phyloP scores from a whole-genome alignment of 2,329 filamentous ascomycete species.

The Talaromyces pinophilus region DNA sequence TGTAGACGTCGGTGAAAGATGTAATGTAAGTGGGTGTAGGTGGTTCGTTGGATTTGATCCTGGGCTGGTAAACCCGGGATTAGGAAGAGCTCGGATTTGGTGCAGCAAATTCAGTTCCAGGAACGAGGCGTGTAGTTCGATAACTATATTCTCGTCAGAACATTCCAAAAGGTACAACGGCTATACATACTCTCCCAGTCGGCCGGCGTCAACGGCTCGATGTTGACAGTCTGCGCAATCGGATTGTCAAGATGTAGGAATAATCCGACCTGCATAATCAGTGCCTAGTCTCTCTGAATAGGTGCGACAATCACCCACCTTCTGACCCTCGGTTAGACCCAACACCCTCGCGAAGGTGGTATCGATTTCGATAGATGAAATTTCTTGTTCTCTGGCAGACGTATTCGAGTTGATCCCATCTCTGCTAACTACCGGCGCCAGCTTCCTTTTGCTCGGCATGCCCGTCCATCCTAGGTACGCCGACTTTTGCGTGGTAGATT shows the following conservation, averaged over 20 bases:
- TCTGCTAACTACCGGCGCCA: constrained; percentile 70
- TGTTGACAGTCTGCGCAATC: constrained; percentile 89
- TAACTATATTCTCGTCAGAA: constrained; percentile 55
- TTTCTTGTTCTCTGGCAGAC: constrained; percentile 69
- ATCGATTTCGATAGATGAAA: constrained; percentile 80
- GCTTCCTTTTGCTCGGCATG: constrained; percentile 87
- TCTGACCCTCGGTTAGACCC: constrained; percentile 78
- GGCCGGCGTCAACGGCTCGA: constrained; percentile 89
- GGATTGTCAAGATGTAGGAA: constrained; percentile 85
- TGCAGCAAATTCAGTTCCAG: constrained; percentile 89
- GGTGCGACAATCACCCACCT: constrained; percentile 50
- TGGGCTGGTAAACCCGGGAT: constrained; percentile 65
- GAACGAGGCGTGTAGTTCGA: constrained; percentile 94
- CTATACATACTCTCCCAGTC: constrained; percentile 80
- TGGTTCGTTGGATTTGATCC: constrained; percentile 53
- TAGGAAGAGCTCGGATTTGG: constrained; percentile 90
- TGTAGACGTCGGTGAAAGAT: constrained; percentile 92
- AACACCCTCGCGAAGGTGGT: constrained; percentile 76
- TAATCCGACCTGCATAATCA: constrained; percentile 55
- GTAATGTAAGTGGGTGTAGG: constrained; percentile 81
- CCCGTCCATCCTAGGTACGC: constrained; percentile 95
- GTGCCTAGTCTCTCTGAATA: not conserved
- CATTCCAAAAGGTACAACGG: not conserved
- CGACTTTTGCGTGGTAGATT: constrained; percentile 61
- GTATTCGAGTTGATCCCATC: constrained; percentile 68